phyloP scores from a whole-genome alignment of 116 monocot species.

The Trichopus zeylanicus region DNA sequence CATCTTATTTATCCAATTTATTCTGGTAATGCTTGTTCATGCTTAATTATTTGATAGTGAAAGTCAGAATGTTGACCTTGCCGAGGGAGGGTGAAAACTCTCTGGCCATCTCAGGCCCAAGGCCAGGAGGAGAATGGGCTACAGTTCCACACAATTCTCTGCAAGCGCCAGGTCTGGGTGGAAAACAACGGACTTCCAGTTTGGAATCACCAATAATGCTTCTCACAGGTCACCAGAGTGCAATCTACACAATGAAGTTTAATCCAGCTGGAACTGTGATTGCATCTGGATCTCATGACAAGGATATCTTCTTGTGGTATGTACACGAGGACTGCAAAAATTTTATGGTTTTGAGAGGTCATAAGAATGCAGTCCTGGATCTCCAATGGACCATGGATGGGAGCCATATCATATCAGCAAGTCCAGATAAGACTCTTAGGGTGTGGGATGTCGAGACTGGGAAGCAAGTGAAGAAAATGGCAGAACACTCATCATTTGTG shows the following conservation, averaged over 20 bases:
- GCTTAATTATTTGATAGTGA: not conserved
- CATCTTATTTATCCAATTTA: too few species aligned
- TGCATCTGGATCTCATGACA: slow-evolving; percentile 94
- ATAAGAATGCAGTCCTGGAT: slow-evolving; percentile 87
- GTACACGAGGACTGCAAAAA: slow-evolving; percentile 91
- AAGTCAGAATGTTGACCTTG: slow-evolving; percentile 25
- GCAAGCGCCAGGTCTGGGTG: slow-evolving; percentile 36
- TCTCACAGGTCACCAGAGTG: slow-evolving; percentile 84
- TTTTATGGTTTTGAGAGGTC: slow-evolving; percentile 76
- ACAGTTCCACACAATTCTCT: slow-evolving; percentile 26
- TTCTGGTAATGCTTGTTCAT: too few species aligned
- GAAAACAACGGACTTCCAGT: slow-evolving; percentile 69
- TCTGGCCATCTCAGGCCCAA: slow-evolving; percentile 36
- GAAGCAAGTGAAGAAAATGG: slow-evolving; percentile 95
- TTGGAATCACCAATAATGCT: slow-evolving; percentile 96
- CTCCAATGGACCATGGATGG: slow-evolving; percentile 90
- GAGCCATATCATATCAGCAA: slow-evolving; percentile 72
- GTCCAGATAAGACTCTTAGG: slow-evolving; percentile 79
- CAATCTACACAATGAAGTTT: slow-evolving; percentile 86
- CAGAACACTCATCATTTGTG: slow-evolving; percentile 77
- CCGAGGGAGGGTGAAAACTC: slow-evolving; percentile 39
- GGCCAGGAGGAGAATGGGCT: slow-evolving; percentile 38
- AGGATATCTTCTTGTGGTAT: slow-evolving; percentile 84
- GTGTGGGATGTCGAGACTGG: slow-evolving; percentile 93
- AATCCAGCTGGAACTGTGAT: slow-evolving; percentile 75